phyloP scores from a whole-genome alignment of 306 rosid genomes.

The Senna tora region DNA sequence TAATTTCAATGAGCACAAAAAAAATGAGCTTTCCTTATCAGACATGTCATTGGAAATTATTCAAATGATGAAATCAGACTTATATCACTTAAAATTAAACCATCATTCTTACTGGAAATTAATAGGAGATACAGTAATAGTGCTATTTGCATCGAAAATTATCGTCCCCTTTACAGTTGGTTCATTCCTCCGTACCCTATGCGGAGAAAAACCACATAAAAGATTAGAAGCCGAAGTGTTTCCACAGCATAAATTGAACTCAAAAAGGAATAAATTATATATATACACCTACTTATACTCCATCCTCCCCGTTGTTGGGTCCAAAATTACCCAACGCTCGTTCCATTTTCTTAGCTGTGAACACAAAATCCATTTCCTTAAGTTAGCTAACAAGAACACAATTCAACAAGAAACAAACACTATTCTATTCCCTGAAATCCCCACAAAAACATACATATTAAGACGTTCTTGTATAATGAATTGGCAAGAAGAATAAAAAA shows the following conservation, averaged over 20 bases:
- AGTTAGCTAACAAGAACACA: constrained; percentile 24
- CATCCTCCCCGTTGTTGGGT: constrained; percentile 96
- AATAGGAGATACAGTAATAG: constrained; percentile 88
- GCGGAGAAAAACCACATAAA: constrained; percentile 26
- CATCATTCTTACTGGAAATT: constrained; percentile 82
- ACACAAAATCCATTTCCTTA: constrained; percentile 3
- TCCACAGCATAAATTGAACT: constrained; percentile 21
- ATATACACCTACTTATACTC: constrained; percentile 84
- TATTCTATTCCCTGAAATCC: constrained; percentile 10
- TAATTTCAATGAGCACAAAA: constrained; percentile 24
- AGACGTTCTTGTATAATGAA: not conserved
- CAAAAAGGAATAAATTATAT: not conserved
- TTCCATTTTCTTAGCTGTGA: constrained; percentile 95
- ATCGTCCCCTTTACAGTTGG: constrained; percentile 84
- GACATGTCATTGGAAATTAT: not conserved
- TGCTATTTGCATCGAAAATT: constrained; percentile 89
- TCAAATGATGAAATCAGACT: constrained; percentile 1
- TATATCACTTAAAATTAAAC: constrained; percentile 21
- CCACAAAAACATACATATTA: not conserved
- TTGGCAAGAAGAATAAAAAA: not conserved
- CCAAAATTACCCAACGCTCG: constrained; percentile 95
- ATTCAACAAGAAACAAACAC: not conserved
- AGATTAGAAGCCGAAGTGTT: constrained; percentile 22
- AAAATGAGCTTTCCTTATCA: constrained; percentile 7
- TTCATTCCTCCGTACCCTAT: constrained; percentile 89